Evolutionary conservation across 768 basidiomycete genomes (phyloP), one percentile per base, ranked within the genome.

Genomic region (Tricholoma flavovirens): DNA sequence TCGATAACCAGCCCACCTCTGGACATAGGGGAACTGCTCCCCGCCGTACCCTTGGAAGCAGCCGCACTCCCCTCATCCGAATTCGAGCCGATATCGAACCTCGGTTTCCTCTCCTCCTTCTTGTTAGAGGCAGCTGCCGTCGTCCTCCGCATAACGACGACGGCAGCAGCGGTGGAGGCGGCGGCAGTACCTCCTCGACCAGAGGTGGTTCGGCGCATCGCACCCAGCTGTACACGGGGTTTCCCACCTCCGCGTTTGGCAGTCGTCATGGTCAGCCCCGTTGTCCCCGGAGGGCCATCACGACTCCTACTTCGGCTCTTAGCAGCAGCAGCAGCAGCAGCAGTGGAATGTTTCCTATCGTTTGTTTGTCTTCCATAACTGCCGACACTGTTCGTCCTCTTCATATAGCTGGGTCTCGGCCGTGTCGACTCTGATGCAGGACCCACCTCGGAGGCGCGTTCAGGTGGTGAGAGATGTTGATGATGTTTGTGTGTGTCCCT

Each of bases 51-150:
- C 35, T 35, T 29, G 29, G 29, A 29, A 29, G 29, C 29, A 4
- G 8, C 29, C 8, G 29, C 29, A 8, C 29, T 29, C 29, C 4
- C 29, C 29, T 8, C 29, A 29, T 29, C 83, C 36, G 83, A 83
- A 56, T 76, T 73, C 15, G 83, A 84, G 2, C 83, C 84, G 54
- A 86, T 77, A 60, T 83, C 82, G 14, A 38, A 38, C 36, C n/a
- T 38, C 4, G 36, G 36, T 17, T 38, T 38, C 36, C 15, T 14
- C 5, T 38, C 15, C 36, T 38, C 36, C 36, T 38, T 17, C 36
- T 17, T 38, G 36, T 38, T 38, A 3, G 36, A n/a, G 5, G 15
- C 17, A n/a, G 36, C 36, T 10, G n/a, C n/a, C n/a, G n/a, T n/a
- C n/a, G n/a, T n/a, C n/a, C 36, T 38, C 15, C 15, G 36, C 36